Evolutionary conservation across 2,329 filamentous ascomycete genomes (phyloP), one percentile per base, ranked within the genome.

Genomic region (Xylariaceae sp.): DNA sequence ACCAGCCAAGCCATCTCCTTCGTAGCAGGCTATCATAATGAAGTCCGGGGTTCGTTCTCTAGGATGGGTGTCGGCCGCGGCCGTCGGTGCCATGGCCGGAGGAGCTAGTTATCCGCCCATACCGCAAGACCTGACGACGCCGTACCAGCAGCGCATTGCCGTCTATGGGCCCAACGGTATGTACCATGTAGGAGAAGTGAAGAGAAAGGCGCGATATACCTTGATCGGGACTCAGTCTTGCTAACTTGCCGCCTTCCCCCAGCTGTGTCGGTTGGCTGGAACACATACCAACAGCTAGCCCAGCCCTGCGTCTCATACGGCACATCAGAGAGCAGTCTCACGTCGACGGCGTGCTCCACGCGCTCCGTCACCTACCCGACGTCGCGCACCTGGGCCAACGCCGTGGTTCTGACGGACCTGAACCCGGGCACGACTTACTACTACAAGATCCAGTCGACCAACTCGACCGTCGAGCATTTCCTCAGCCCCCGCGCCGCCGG

Each of bases 391-490:
- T 75, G 64, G 48, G 67, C 66, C 24, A 71, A 76, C 46, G 59
- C 61, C 0, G 74, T 74, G 1, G 61, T 61, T 2, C 55, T 79
- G 23, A 60, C 61, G 0, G 61, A 52, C 5, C 56, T 80, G 14
- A 58, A 56, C 0, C 67, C 75, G 0, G 73, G 68, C 1, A 76
- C 73, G 1, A 75, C 66, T 0, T 80, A 80, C 56, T 79, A 74
- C 61, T 80, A 80, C 62, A 67, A 74, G 59, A 76, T 78, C 34
- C 63, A 62, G 7, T 76, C 73, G 2, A 69, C 64, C 18, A 79
- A 79, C 57, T 74, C 74, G 0, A 73, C 53, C 3, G 60, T 73
- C 7, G 65, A 69, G 23, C 65, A 71, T 27, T 79, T 80, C 56
- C 50, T 73, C 34, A 78, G 70, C 46, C 68, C 72, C 3, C 69